phyloP scores from a whole-genome alignment of 2,329 filamentous ascomycete genomes.

The Lomentospora prolificans region DNA sequence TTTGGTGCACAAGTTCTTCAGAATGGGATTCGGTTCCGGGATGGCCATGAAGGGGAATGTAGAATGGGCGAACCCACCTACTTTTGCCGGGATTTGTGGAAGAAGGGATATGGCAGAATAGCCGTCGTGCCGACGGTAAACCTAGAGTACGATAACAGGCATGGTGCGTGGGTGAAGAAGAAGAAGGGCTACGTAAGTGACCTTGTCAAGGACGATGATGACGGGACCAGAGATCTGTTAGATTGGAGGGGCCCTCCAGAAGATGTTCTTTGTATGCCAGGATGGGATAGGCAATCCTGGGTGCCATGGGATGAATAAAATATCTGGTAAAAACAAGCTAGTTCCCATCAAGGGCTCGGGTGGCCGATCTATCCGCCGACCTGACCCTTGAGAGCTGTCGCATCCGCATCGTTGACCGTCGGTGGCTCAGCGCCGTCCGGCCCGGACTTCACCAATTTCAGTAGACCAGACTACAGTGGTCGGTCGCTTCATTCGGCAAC shows the following conservation, averaged over 20 bases:
- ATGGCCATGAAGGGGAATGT: constrained; percentile 31
- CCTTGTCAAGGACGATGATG: constrained; percentile 19
- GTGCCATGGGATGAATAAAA: constrained; percentile 30
- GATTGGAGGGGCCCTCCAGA: constrained; percentile 37
- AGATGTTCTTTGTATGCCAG: constrained; percentile 37
- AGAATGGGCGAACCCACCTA: constrained; percentile 43
- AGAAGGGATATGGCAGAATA: constrained; percentile 36
- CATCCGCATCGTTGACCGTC: no score
- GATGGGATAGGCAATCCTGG: constrained; percentile 30
- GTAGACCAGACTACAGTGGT: no score
- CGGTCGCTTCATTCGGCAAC: no score
- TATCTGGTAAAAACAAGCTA: no score
- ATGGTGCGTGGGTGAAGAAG: constrained; percentile 34
- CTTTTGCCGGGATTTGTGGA: constrained; percentile 49
- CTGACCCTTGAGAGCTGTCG: no score
- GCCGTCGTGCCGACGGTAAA: constrained; percentile 47
- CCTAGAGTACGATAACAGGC: constrained; percentile 41
- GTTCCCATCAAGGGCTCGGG: no score
- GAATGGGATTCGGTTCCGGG: constrained; percentile 34
- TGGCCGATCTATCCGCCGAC: no score
- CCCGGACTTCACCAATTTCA: no score
- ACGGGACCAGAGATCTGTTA: constrained; percentile 22
- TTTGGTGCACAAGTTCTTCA: constrained; percentile 36
- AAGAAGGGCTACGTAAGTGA: constrained; percentile 37
- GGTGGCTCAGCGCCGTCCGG: no score